These are phyloP conservation scores for Penicillium palitans DNA, from an alignment of 2,329 filamentous ascomycete species.

Conservation along the genomic window DNA sequence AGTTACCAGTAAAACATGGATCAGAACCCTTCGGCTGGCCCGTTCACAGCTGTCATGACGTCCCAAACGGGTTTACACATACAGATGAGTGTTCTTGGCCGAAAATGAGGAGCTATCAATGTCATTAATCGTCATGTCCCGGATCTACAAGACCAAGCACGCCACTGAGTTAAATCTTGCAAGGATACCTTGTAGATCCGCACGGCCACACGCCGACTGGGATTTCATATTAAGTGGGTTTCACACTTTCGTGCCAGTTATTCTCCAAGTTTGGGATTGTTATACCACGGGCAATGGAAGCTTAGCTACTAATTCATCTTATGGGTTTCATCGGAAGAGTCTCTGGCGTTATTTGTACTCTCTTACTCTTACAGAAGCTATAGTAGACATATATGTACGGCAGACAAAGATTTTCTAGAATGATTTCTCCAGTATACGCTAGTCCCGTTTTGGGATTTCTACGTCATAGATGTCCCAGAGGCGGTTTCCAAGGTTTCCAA, in stretches of 20 bases:
- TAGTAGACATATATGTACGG: background rate
- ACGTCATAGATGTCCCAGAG: background rate
- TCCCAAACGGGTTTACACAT: conserved; percentile 7
- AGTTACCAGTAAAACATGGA: background rate
- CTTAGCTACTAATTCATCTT: background rate
- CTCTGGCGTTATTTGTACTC: background rate
- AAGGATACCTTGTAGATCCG: background rate
- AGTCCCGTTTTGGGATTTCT: background rate
- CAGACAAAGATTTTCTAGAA: background rate
- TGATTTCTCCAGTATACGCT: background rate
- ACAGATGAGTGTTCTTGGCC: background rate
- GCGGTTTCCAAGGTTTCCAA: background rate
- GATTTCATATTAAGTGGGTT: background rate
- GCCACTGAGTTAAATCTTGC: conserved; percentile 12
- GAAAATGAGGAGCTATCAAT: conserved; percentile 5
- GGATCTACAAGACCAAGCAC: conserved; percentile 4
- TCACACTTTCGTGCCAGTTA: background rate
- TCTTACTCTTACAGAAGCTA: background rate
- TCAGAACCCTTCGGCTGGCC: background rate
- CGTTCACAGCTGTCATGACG: conserved; percentile 19
- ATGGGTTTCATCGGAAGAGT: background rate
- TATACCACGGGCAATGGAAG: background rate
- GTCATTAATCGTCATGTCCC: conserved; percentile 22
- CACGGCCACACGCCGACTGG: background rate
- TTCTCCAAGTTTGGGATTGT: background rate